Base-by-base conservation (phyloP, 345 rosid genomes). In the Erucastrum elatum region DNA sequence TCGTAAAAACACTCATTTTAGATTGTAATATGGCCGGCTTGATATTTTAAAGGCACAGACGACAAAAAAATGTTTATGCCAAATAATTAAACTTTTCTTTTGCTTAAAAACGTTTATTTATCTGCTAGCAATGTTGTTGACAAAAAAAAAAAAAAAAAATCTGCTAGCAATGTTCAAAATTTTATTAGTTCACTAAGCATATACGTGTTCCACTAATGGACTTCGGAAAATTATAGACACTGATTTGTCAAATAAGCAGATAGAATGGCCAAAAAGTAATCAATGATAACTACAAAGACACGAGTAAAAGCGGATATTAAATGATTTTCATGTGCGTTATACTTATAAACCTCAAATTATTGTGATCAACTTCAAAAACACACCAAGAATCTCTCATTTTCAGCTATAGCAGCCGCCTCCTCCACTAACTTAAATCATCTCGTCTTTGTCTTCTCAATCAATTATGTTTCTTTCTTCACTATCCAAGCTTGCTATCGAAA, bases 251-350 rank as follows among this genome's bases (percentile, higher is more conserved):
- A 44, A 44, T 46, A 71, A 56, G 8, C 39, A 58, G 46, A 71
- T 35, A 59, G 60, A 6, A 58, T 55, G 0, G 11, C 68, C 39
- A 41, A 60, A 69, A 61, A 72, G 55, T 39, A 67, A 13, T 21
- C 58, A 66, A 15, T n/a, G 39, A 56, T 29, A 39, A 25, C 21
- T 64, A 33, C 21, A 31, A 12, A 16, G 31, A 13, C 8, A 17
- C 17, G 33, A 5, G 15, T 13, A 61, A 71, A 59, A 58, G n/a
- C 1, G 29, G 58, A 26, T 80, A 80, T 80, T 80, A 74, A 69
- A 69, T 75, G 76, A 64, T 5, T 80, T 80, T 39, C 75, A 75
- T 69, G 75, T 41, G 79, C 68, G 69, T 49, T 80, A 55, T 11
- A 44, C 21, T 55, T 55, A 63, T 80, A 68, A 79, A 68, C 70